A percentile compares a stretch with the other conserved stretches of the same genome.
Conservation (phyloP, 2,329 filamentous ascomycete species). For the Alternaria longipes region DNA sequence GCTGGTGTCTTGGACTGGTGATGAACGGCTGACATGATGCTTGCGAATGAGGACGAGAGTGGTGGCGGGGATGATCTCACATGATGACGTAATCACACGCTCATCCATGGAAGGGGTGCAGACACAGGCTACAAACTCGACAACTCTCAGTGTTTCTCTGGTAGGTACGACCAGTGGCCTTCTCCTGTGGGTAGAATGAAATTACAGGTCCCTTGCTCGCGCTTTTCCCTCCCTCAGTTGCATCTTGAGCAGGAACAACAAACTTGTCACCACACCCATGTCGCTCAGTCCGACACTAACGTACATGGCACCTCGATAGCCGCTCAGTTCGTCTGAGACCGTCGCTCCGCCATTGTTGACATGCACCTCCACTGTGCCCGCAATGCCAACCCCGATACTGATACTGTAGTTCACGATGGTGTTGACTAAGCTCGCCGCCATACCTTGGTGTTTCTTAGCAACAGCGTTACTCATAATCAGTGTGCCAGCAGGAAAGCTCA, state of each 20-base stretch:
- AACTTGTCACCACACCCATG: slow-evolving; percentile 35
- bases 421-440: slow-evolving; percentile 52
- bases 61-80: background rate
- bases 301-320: slow-evolving; percentile 53
- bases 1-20: background rate
- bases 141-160: background rate
- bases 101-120: background rate
- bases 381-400: slow-evolving; percentile 54
- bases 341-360: slow-evolving; percentile 46
- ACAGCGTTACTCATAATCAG: slow-evolving; percentile 53
- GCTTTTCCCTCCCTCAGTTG: slow-evolving; percentile 12
- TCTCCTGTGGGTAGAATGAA: background rate
- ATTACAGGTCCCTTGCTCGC: background rate
- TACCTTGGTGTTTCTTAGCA: slow-evolving; percentile 52
- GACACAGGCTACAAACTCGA: background rate
- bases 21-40: background rate
- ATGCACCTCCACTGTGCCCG: slow-evolving; percentile 54
- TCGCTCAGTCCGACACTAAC: slow-evolving; percentile 50
- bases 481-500: slow-evolving; percentile 54
- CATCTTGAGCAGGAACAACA: slow-evolving; percentile 37
- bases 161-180: background rate
- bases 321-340: slow-evolving; percentile 41
- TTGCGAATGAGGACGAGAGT: background rate
- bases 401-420: slow-evolving; percentile 57
- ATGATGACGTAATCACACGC: background rate